phyloP scores from a whole-genome alignment of 768 basidiomycete genomes.

The Artomyces pyxidatus region DNA sequence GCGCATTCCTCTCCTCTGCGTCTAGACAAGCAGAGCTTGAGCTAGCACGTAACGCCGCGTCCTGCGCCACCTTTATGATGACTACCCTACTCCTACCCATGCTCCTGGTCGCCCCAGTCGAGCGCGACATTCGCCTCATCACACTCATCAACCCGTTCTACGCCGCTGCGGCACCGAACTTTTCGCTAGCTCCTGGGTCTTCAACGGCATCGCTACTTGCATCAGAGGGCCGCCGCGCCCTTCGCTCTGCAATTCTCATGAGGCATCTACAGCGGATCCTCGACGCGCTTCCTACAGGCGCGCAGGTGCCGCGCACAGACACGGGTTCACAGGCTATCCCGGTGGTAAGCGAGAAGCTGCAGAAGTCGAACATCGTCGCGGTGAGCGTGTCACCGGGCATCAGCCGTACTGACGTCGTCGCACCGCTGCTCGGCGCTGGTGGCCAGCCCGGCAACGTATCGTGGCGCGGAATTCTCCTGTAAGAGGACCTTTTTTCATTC shows the following conservation, averaged over 20 bases:
- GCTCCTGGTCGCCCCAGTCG: constrained; percentile 75
- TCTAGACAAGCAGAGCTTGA: constrained; percentile 24
- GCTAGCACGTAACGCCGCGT: constrained; percentile 35
- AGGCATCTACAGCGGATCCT: constrained; percentile 79
- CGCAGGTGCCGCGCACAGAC: constrained; percentile 39
- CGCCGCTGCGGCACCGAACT: constrained; percentile 57
- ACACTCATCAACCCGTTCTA: constrained; percentile 86
- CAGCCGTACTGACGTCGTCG: constrained; percentile 61
- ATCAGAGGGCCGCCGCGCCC: constrained; percentile 56
- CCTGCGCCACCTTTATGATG: constrained; percentile 70
- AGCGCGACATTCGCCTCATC: constrained; percentile 86
- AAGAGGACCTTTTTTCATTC: constrained; percentile 18
- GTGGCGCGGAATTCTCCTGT: constrained; percentile 42
- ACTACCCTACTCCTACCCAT: constrained; percentile 72
- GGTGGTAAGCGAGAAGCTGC: constrained; percentile 34
- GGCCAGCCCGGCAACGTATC: constrained; percentile 30
- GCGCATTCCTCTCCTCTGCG: constrained; percentile 31
- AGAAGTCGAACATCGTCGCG: constrained; percentile 69
- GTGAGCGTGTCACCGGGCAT: constrained; percentile 72
- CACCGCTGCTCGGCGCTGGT: constrained; percentile 44
- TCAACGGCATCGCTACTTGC: constrained; percentile 29
- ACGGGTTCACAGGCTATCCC: constrained; percentile 21
- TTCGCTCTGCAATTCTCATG: constrained; percentile 56
- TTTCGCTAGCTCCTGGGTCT: constrained; percentile 24
- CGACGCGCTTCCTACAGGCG: constrained; percentile 65